Evolutionary conservation across 305 asterid species (phyloP), one percentile per base, ranked within the genome.

Genomic region (Withania somnifera): DNA sequence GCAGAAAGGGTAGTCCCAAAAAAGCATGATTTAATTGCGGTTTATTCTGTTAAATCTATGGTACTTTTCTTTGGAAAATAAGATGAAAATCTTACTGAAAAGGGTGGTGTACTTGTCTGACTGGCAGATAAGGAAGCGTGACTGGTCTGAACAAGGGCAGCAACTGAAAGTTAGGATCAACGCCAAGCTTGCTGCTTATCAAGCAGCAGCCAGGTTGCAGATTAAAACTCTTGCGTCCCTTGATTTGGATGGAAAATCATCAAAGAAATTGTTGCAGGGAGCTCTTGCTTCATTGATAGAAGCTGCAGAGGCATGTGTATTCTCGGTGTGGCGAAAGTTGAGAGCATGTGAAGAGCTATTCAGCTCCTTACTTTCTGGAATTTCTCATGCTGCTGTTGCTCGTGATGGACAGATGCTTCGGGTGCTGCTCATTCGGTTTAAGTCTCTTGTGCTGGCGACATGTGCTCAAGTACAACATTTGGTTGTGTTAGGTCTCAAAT

Each of bases 381-480:
- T 97, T 81, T 95, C 96, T 57, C 97, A 97, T 86, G 97, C 96
- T 38, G 98, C 99, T 42, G 85, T 87, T 54, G 87, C 89, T 81
- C 96, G 98, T 78, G 97, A 92, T 64, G 99, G 99, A 45, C 99
- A 97, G 91, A 95, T 95, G 80, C 92, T 97, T 87, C 92, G 97
- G 3, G 91, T 93, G 82, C 90, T 97, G 83, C 96, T 97, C 71
- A 95, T 97, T 87, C 98, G 97, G 42, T 95, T 92, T 81, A 97
- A 97, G 85, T 94, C 91, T 83, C 98, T 95, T 80, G 98, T 95
- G 88, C 88, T 91, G 86, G 91, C 90, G 84, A 89, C 98, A 77
- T 97, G 99, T 88, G 90, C 90, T 86, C 97, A 93, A 97, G 99
- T 95, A 86, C 80, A 76, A 82, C 81, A 50, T 79, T 60, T 54